phyloP scores from a whole-genome alignment of 192 early-diverging fungal species.

The Entrophospora sp. region DNA sequence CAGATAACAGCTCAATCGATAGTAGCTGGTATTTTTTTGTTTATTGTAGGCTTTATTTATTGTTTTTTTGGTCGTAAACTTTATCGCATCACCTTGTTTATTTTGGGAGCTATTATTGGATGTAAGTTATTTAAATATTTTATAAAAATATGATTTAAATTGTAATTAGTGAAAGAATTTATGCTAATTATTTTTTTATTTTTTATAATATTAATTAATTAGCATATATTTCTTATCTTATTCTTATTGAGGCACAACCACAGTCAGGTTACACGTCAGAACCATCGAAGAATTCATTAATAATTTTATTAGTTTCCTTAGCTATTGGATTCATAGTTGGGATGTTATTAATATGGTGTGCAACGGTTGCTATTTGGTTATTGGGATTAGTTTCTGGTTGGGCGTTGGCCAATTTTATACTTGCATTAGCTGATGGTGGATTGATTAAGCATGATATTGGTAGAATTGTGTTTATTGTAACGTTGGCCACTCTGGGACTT shows the following conservation, averaged over 20 bases:
- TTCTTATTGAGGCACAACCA: constrained; percentile 41
- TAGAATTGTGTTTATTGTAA: constrained; percentile 63
- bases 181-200: not conserved
- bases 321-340: constrained; percentile 62
- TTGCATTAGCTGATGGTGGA: constrained; percentile 51
- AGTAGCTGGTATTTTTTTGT: constrained; percentile 52
- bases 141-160: not conserved
- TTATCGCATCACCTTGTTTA: constrained; percentile 61
- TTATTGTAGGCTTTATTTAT: constrained; percentile 55
- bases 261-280: constrained; percentile 28
- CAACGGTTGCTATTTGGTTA: constrained; percentile 62
- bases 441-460: constrained; percentile 55
- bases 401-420: constrained; percentile 60
- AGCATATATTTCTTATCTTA: constrained; percentile 36
- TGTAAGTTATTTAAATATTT: constrained; percentile 30
- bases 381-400: constrained; percentile 76
- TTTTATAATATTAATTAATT: constrained; percentile 19
- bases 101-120: constrained; percentile 68
- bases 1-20: constrained; percentile 25
- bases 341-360: constrained; percentile 52
- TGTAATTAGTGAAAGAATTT: not conserved
- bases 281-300: constrained; percentile 32
- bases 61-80: constrained; percentile 61
- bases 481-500: constrained; percentile 50
- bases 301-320: constrained; percentile 51